Evolutionary conservation across 164 flowering plant genomes (phyloP).

Genomic region (Santalum album): DNA sequence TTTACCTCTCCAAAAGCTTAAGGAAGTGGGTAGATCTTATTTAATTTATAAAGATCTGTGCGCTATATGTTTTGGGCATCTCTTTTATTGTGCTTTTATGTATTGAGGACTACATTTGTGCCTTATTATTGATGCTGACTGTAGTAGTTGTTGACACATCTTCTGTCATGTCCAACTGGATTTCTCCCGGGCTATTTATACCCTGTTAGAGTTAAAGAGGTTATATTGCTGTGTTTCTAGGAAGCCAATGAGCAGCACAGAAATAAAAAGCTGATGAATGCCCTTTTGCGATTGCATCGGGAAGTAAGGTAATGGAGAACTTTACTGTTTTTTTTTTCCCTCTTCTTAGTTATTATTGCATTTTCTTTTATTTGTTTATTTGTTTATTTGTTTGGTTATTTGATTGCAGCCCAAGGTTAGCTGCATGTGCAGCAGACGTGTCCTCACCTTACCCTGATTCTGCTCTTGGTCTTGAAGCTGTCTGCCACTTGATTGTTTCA

Average conservation of each 20-base stretch:
- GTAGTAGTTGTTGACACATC: too few relatives aligned
- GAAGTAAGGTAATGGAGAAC: constrained; percentile 67
- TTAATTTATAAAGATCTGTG: too few relatives aligned
- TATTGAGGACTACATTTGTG: too few relatives aligned
- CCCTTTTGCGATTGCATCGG: constrained; percentile 71
- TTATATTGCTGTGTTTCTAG: constrained; percentile 19
- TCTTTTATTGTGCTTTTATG: too few relatives aligned
- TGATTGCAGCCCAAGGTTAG: constrained; percentile 79
- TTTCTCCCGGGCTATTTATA: too few relatives aligned
- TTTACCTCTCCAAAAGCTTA: too few relatives aligned
- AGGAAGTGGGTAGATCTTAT: too few relatives aligned
- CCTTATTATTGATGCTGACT: too few relatives aligned
- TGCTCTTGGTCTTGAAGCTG: constrained; percentile 79
- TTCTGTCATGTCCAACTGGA: too few relatives aligned
- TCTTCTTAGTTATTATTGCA: neutral
- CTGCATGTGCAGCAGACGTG: constrained; percentile 76
- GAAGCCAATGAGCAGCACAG: constrained; percentile 83
- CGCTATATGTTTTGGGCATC: too few relatives aligned
- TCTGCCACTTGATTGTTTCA: constrained; percentile 80
- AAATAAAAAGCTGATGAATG: constrained; percentile 81
- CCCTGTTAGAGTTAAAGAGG: too few relatives aligned
- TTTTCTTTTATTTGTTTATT: neutral
- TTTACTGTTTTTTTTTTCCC: neutral
- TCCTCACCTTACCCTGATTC: constrained; percentile 63
- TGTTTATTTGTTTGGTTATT: constrained; percentile 2